Conservation (phyloP, 345 rosid genomes). For the Eucalyptus marginata region DNA sequence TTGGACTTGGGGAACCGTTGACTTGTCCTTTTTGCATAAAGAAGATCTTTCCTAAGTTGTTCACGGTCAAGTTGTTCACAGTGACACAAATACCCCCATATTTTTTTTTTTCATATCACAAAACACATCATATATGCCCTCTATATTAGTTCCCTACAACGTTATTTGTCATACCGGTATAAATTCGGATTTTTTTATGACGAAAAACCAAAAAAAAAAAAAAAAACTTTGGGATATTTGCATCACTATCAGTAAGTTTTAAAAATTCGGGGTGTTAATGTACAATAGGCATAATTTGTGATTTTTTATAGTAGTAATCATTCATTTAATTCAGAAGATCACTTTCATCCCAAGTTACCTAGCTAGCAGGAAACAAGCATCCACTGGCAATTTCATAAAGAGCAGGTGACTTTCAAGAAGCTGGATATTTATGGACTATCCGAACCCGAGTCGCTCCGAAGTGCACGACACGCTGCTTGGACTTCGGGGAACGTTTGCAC, state of each 20-base stretch:
- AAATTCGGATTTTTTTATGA: too few species aligned
- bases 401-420: neutral
- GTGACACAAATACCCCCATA: too few species aligned
- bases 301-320: neutral
- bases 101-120: neutral
- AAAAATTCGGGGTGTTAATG: fast-evolving
- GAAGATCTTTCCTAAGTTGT: too few species aligned
- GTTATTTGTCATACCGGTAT: too few species aligned
- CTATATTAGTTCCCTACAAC: too few species aligned
- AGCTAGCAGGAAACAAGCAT: neutral
- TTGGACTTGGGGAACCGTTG: too few species aligned
- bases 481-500: neutral
- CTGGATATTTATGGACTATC: neutral
- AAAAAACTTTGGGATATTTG: too few species aligned
- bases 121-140: neutral
- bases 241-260: too few species aligned
- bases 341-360: neutral
- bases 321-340: neutral
- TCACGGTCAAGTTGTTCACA: too few species aligned
- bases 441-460: neutral
- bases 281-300: neutral
- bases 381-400: neutral
- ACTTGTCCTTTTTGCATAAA: too few species aligned
- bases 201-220: too few species aligned
- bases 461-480: neutral